Evolutionary conservation across 139 green algal genomes (phyloP), one percentile per base, ranked within the genome.

Genomic region (Picochlorum sp.): DNA sequence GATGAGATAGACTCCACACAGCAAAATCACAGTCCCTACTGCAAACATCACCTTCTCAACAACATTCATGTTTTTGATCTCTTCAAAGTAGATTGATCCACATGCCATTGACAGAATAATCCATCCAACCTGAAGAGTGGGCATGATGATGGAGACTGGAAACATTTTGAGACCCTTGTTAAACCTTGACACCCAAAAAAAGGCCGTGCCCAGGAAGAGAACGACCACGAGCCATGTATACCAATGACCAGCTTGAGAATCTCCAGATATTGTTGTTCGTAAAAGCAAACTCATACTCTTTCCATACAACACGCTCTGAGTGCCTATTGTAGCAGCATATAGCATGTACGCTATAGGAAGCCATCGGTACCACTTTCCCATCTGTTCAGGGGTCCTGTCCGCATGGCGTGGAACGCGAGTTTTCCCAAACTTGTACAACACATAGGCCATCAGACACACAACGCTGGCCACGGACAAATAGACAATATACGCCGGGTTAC

Each of bases 161-260:
- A 96, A 96, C 26, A 92, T 75, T 30, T 69, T 68, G 61, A 96
- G 67, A 1, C 75, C 89, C 73, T 89, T 87, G 70, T 93, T 93
- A 28, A 93, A 82, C 1, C 83, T 66, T 3, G 72, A 77, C 4
- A 92, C 77, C 89, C 88, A 95, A 65, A 95, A 95, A 0, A 63
- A 66, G 21, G 81, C 83, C 9, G 81, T 82, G 4, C 80, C 13
- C 0, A 92, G 6, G 68, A 96, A 94, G 15, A 75, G 60, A 11
- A 84, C 24, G 31, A 92, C 57, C 23, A 80, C 72, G 13, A 94
- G 23, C 70, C 72, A 95, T 0, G 81, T 90, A 73, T 92, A 95
- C 86, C 83, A 93, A 56, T 74, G 79, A n/a, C 37, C 65, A 15
- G 92, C 70, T 81, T 93, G 80, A 62, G 77, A 86, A 57, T 90